Evolutionary conservation across 108 stramenopile species (phyloP).

Genomic region (Pseudonitzschia multistriata): DNA sequence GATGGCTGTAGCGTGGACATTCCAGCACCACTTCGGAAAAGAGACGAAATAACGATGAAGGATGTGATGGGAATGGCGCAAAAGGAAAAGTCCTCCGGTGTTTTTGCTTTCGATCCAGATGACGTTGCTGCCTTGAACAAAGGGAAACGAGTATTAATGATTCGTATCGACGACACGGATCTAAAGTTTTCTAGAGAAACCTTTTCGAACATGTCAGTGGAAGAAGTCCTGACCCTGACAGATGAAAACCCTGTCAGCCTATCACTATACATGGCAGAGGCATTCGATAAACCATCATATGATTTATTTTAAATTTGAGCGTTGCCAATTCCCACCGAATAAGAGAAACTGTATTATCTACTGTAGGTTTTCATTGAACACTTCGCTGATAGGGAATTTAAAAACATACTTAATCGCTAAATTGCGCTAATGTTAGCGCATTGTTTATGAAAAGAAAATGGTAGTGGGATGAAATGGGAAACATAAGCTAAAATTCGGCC

Average conservation of each 20-base stretch:
- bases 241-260: constrained; percentile 27
- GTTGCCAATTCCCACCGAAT: not conserved
- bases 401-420: too few relatives aligned
- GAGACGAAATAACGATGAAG: constrained; percentile 22
- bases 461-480: not conserved
- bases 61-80: constrained; percentile 35
- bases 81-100: constrained; percentile 25
- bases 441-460: too few relatives aligned
- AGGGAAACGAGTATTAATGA: constrained; percentile 19
- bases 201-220: constrained; percentile 28
- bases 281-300: constrained; percentile 19
- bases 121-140: constrained; percentile 7
- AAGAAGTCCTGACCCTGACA: constrained; percentile 22
- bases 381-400: too few relatives aligned
- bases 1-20: constrained; percentile 23
- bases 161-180: constrained; percentile 17
- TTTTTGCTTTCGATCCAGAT: constrained; percentile 25
- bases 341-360: too few relatives aligned
- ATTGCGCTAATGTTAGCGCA: too few relatives aligned
- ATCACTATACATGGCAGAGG: constrained; percentile 25
- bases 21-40: constrained; percentile 22
- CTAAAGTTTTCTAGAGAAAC: constrained; percentile 23
- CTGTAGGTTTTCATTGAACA: too few relatives aligned
- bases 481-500: constrained; percentile 10
- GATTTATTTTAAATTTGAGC: constrained; percentile 13